Evolutionary conservation across 2,329 filamentous ascomycete genomes (phyloP).

Genomic region (Verticillium longisporum): DNA sequence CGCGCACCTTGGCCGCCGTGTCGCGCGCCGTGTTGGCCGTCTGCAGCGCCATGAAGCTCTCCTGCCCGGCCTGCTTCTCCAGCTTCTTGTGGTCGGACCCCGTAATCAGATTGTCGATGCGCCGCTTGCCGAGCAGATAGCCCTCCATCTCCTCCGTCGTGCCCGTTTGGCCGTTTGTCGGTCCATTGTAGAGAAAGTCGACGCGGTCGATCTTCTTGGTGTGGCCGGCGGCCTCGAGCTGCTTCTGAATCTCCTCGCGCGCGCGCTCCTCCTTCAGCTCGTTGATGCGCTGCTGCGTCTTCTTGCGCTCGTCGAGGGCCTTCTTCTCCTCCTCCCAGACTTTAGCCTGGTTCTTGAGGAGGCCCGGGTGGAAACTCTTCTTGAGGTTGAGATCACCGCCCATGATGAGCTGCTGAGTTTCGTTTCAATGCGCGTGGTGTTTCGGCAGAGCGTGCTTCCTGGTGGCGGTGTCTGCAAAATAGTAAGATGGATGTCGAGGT

Average conservation of each 20-base stretch:
- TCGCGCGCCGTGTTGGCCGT: slow-evolving; percentile 72
- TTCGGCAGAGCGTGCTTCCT: not conserved
- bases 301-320: slow-evolving; percentile 90
- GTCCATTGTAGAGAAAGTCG: slow-evolving; percentile 97
- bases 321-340: slow-evolving; percentile 91
- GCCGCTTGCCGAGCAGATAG: slow-evolving; percentile 84
- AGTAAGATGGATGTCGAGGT: not conserved
- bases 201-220: slow-evolving; percentile 75
- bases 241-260: slow-evolving; percentile 82
- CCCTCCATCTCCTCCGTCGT: slow-evolving; percentile 87
- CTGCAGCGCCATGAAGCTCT: slow-evolving; percentile 54
- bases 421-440: not conserved
- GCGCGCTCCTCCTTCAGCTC: slow-evolving; percentile 91
- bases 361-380: slow-evolving; percentile 87
- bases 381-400: slow-evolving; percentile 94
- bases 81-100: slow-evolving; percentile 75
- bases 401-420: slow-evolving; percentile 42
- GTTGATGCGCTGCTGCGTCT: slow-evolving; percentile 82
- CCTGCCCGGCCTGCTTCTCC: slow-evolving; percentile 63
- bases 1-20: slow-evolving; percentile 76
- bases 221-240: slow-evolving; percentile 85
- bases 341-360: slow-evolving; percentile 83
- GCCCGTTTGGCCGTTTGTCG: slow-evolving; percentile 67
- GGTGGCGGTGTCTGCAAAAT: not conserved
- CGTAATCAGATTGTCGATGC: slow-evolving; percentile 77